Base-by-base conservation (phyloP, 2,329 filamentous ascomycete genomes). In the Metarhizium anisopliae region DNA sequence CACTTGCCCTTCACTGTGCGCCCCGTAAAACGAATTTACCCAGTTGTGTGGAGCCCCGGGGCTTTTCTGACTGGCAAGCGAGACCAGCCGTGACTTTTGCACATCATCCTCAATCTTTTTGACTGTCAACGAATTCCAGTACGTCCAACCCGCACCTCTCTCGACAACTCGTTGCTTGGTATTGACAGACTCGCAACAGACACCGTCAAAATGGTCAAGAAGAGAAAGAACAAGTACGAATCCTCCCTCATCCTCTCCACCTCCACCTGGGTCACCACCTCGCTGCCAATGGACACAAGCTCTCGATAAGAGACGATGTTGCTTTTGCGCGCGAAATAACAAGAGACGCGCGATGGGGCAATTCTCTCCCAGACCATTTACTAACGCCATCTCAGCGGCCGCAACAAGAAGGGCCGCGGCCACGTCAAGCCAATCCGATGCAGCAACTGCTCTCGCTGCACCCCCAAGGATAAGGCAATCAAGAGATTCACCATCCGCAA, bases 401-500 rank as follows among this genome's bases (percentile, higher is more conserved):
- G 93, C 77, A 96, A 97, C 89, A 96, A 96, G 91, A 96, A 96
- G 81, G 93, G 94, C 78, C 90, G 94, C 78, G 94, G 94, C 83
- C 93, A 97, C 85, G 91, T 95, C 81, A 99, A 99, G 87, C 95
- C 94, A 74, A 96, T 99, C 82, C 89, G 81, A 68, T 84, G 81
- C 81, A 80, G 77, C 77, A 84, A 84, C 81, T 84, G 81, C 81
- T 83, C 81, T 74, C 84, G 87, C 80, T 91, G 87, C 84, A 95
- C 89, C 60, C 92, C 92, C 77, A 99, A 99, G 88, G 94, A 99
- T 75, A 99, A 99, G 90, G 94, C 95, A 68, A 97, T 99, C 86
- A 99, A 99, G 91, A 86, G 94, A 81, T 99, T 99, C 85, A 99
- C 94, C 81, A 84, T 99, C 85, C 89, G 94, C 78, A 97, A 99